A percentile compares a stretch with the other conserved stretches of the same genome.
phyloP scores from a whole-genome alignment of 257 asterid genomes.

The Solanum acaule region DNA sequence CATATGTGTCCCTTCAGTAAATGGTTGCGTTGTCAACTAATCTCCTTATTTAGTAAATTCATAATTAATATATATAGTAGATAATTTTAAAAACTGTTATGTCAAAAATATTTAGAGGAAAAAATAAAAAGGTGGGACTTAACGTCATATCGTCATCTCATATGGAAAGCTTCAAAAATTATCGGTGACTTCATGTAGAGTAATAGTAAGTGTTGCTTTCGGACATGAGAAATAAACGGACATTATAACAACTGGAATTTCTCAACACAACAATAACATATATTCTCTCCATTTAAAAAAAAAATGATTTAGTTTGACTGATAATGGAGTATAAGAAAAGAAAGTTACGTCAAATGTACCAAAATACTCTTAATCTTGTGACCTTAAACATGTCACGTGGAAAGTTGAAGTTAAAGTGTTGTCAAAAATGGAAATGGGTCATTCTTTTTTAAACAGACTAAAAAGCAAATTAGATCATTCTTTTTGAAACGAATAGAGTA shows the following conservation, averaged over 20 bases:
- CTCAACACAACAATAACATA: neutral
- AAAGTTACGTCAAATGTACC: too few relatives aligned
- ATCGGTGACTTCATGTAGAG: neutral
- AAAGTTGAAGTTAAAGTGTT: too few relatives aligned
- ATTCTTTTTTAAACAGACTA: too few relatives aligned
- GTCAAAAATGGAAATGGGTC: too few relatives aligned
- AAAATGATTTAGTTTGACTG: too few relatives aligned
- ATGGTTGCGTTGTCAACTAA: neutral
- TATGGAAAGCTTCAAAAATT: neutral
- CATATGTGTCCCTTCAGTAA: neutral
- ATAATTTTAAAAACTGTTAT: neutral
- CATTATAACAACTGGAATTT: neutral
- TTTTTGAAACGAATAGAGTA: too few relatives aligned
- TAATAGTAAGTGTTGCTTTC: neutral
- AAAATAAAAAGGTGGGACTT: neutral
- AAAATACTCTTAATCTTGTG: too few relatives aligned
- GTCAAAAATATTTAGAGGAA: neutral
- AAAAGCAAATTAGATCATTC: too few relatives aligned
- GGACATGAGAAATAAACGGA: neutral
- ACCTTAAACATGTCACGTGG: too few relatives aligned
- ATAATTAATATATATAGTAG: neutral
- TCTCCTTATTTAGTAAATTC: neutral
- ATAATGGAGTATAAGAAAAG: too few relatives aligned
- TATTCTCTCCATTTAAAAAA: too few relatives aligned
- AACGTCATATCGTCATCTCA: neutral